phyloP scores from a whole-genome alignment of 371 early-diverging fungal species.

The Mucor lusitanicus region DNA sequence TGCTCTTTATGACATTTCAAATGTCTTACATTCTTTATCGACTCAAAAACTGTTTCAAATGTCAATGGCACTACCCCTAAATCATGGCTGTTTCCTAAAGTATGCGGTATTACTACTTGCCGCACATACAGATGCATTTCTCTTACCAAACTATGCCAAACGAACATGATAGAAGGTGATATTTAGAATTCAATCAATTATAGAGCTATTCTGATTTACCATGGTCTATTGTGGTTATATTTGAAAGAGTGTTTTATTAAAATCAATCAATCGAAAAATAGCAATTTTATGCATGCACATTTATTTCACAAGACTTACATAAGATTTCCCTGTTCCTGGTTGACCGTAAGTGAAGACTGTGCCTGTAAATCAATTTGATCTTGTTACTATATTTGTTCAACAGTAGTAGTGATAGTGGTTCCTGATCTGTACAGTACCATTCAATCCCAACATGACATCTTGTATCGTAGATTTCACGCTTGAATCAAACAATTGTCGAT shows the following conservation, averaged over 20 bases:
- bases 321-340: conserved; percentile 81
- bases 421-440: conserved; percentile 12
- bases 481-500: not conserved
- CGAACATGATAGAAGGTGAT: not conserved
- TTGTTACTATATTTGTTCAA: not conserved
- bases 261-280: conserved; percentile 21
- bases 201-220: conserved; percentile 11
- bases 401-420: too few relatives aligned
- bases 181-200: not conserved
- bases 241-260: not conserved
- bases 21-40: conserved; percentile 58
- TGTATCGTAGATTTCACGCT: not conserved
- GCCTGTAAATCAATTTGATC: conserved; percentile 34
- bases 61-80: conserved; percentile 88
- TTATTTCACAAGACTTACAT: conserved; percentile 23
- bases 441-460: conserved; percentile 16
- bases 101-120: not conserved
- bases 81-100: conserved; percentile 60
- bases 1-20: not conserved
- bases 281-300: not conserved
- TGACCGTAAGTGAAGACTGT: conserved; percentile 79
- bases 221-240: conserved; percentile 21
- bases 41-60: conserved; percentile 78
- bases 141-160: conserved; percentile 12
- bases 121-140: not conserved